A percentile compares a stretch with the other conserved stretches of the same genome.
Conservation (phyloP, 2,329 filamentous ascomycete genomes). For the Metarhizium guizhouense region DNA sequence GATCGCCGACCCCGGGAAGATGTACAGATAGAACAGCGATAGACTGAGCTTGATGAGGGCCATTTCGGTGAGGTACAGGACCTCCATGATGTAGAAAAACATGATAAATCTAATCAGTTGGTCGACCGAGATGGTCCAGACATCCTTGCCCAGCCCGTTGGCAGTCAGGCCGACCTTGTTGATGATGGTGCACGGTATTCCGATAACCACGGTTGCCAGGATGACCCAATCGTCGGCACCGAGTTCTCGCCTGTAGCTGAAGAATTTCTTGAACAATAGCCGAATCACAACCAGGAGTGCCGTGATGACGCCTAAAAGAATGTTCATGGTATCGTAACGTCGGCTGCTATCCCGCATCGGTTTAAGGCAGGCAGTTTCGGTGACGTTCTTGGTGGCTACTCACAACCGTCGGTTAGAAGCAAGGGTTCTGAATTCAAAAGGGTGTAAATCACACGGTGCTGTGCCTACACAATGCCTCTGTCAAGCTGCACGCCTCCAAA, state of each 20-base stretch:
- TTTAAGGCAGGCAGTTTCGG: constrained; percentile 2
- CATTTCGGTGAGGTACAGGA: constrained; percentile 21
- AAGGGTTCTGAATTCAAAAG: neutral
- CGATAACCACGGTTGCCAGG: constrained; percentile 11
- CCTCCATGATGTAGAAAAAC: constrained; percentile 24
- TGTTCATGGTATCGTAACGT: constrained; percentile 4
- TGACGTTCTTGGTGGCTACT: constrained; percentile 3
- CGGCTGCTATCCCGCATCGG: constrained; percentile 1
- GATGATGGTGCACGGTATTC: constrained; percentile 14
- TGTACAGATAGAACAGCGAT: constrained; percentile 31
- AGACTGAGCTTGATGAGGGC: constrained; percentile 31
- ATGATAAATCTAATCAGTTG: constrained; percentile 15
- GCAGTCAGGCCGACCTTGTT: constrained; percentile 13
- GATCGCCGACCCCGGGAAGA: constrained; percentile 25
- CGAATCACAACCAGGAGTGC: constrained; percentile 10
- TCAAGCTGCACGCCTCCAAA: constrained; percentile 12
- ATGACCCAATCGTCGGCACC: constrained; percentile 22
- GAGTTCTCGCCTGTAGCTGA: constrained; percentile 20
- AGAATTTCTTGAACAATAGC: constrained; percentile 16
- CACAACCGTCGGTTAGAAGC: neutral
- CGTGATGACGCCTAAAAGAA: constrained; percentile 11
- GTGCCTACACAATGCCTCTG: constrained; percentile 17
- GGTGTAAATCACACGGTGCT: too few relatives aligned
- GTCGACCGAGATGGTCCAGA: constrained; percentile 21
- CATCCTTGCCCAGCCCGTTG: constrained; percentile 22